These are phyloP conservation scores for Telopea speciosissima DNA, from an alignment of 177 flowering plant species.

Conservation along the genomic window DNA sequence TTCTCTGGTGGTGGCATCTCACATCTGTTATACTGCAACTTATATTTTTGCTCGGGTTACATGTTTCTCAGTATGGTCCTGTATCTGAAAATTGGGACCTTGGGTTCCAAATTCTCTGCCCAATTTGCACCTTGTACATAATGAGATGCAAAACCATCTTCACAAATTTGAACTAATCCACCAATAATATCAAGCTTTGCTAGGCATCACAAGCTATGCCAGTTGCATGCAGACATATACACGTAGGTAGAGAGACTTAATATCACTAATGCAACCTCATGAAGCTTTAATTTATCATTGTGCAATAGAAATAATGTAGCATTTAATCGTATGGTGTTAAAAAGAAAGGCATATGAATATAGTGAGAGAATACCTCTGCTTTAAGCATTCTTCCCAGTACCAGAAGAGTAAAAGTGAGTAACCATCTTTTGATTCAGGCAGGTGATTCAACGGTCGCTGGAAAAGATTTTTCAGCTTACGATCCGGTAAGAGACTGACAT, in stretches of 20 bases:
- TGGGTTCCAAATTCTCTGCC: too few relatives aligned
- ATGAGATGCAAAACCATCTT: too few relatives aligned
- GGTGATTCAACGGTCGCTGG: constrained; percentile 68
- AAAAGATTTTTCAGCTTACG: constrained; percentile 75
- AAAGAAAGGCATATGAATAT: neutral
- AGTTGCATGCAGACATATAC: neutral
- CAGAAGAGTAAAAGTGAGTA: constrained; percentile 85
- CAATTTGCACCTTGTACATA: too few relatives aligned
- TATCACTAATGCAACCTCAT: neutral
- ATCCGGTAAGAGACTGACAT: constrained; percentile 76
- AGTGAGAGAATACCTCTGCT: constrained; percentile 60
- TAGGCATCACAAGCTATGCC: neutral
- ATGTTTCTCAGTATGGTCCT: too few relatives aligned
- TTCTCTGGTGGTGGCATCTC: too few relatives aligned
- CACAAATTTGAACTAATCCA: neutral
- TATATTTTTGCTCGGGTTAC: too few relatives aligned
- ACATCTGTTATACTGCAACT: too few relatives aligned
- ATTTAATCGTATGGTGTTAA: too few relatives aligned
- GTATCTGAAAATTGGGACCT: too few relatives aligned
- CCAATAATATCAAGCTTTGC: neutral
- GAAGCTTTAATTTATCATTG: neutral
- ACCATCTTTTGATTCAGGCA: constrained; percentile 88
- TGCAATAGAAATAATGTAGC: neutral
- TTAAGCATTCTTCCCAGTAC: constrained; percentile 96
- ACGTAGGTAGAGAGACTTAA: neutral